Evolutionary conservation across 176 grass and related monocot genomes (phyloP), one percentile per base, ranked within the genome.

Genomic region (Panicum miliaceum): DNA sequence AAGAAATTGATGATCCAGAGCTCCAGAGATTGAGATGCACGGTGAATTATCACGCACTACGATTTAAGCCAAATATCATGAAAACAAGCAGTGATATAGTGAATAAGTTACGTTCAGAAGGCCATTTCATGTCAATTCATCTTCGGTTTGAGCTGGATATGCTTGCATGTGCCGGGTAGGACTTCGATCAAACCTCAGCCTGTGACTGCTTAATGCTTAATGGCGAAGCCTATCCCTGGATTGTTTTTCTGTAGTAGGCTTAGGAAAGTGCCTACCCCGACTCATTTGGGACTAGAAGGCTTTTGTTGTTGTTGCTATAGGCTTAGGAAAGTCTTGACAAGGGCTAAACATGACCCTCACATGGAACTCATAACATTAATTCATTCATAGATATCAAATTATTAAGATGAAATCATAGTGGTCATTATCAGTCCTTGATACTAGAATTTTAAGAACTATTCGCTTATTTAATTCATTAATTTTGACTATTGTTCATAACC

Each of bases 131-230:
- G 90, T 97, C 95, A 76, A 97, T 97, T 84, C 95, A 97, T 85
- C 92, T 97, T 89, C 84, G 95, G 3, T 97, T 97, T 62, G 95
- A 97, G 90, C 89, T 97, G 90, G 95, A 97, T 87, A 97, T 97
- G 95, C 86, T 97, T 85, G 88, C 95, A 78, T 97, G 91, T 91
- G 92, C 95, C 69, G 95, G 92, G 95, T 97, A 94, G 29, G 75
- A 46, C 68, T 42, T 84, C 86, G 52, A 38, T 59, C 54, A 62
- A 48, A 76, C 27, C 22, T 53, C 20, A 36, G 14, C 26, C 2
- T 15, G 43, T 62, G 29, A 41, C 47, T 52, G 38, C 38, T 54
- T 29, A 77, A 23, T 79, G 53, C 61, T 81, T 63, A 5, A 74
- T 68, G 26, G 23, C 56, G 26, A 73, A 82, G 25, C 45, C 16